Evolutionary conservation across 345 rosid genomes (phyloP).

Genomic region (Erysimum cheiranthoides): DNA sequence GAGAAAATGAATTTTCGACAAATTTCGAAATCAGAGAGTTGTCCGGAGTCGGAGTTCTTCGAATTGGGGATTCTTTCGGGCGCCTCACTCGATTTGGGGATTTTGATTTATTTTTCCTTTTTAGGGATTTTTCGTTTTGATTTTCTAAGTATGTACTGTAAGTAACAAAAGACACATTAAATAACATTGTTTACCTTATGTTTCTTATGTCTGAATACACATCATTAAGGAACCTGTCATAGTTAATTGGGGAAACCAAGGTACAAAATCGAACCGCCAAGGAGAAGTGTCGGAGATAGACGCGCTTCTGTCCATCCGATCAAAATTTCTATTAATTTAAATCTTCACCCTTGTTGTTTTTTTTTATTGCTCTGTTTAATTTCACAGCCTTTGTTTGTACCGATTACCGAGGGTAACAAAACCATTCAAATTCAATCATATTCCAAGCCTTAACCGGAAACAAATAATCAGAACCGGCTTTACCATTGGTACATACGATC

Average conservation of each 20-base stretch:
- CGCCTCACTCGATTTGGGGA: slow-evolving; percentile 40
- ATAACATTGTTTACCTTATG: slow-evolving; percentile 35
- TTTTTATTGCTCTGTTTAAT: not conserved
- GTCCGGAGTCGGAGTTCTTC: slow-evolving; percentile 20
- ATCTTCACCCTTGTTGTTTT: slow-evolving; percentile 23
- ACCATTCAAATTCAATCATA: not conserved
- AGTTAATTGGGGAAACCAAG: slow-evolving; percentile 18
- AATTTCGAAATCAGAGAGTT: slow-evolving; percentile 11
- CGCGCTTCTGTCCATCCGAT: slow-evolving; percentile 42
- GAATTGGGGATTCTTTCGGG: slow-evolving; percentile 22
- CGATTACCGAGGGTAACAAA: slow-evolving; percentile 4
- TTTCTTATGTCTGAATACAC: slow-evolving; percentile 27
- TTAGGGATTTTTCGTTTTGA: slow-evolving; percentile 13
- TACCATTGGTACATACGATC: not conserved
- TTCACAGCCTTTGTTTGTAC: not conserved
- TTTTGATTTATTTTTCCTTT: not conserved
- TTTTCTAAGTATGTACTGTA: slow-evolving; percentile 23
- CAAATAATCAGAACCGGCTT: slow-evolving; percentile 10
- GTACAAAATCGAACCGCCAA: slow-evolving; percentile 13
- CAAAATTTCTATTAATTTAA: not conserved
- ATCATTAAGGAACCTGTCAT: slow-evolving; percentile 30
- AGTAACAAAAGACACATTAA: slow-evolving; percentile 31
- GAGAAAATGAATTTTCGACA: slow-evolving; percentile 25
- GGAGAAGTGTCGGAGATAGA: slow-evolving; percentile 17
- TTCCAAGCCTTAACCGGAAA: slow-evolving; percentile 20